A percentile compares a stretch with the other conserved stretches of the same genome.
These are phyloP conservation scores for Jaapia argillacea DNA, from an alignment of 768 basidiomycete species.

Conservation along the genomic window DNA sequence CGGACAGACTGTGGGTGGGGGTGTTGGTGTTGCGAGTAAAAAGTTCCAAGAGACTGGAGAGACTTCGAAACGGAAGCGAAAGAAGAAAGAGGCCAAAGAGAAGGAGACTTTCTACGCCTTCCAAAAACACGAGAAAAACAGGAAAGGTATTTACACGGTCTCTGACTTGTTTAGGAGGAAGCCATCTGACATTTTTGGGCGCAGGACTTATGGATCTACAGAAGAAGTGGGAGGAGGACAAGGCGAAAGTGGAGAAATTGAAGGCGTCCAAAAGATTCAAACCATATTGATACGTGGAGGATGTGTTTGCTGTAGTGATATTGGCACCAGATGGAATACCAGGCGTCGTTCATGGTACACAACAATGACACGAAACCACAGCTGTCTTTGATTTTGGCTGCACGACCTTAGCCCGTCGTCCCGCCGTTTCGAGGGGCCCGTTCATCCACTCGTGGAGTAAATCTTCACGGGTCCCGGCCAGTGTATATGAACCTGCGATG, in stretches of 20 bases:
- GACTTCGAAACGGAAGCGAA: slow-evolving; percentile 45
- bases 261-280: slow-evolving; percentile 77
- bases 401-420: no score
- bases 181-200: slow-evolving; percentile 3
- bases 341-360: no score
- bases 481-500: no score
- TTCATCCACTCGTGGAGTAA: no score
- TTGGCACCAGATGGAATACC: no score
- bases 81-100: slow-evolving; percentile 57
- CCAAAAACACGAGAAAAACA: slow-evolving; percentile 84
- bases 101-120: slow-evolving; percentile 73
- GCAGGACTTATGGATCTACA: slow-evolving; percentile 53
- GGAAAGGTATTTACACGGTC: slow-evolving; percentile 47
- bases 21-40: slow-evolving; percentile 56
- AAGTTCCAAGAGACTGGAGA: slow-evolving; percentile 29
- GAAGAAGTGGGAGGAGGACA: slow-evolving; percentile 82
- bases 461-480: no score
- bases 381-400: no score
- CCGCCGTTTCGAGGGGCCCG: no score
- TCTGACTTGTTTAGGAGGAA: not conserved
- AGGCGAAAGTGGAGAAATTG: slow-evolving; percentile 71
- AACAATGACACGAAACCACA: no score
- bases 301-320: no score
- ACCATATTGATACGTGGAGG: slow-evolving; percentile 86
- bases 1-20: slow-evolving; percentile 81